phyloP scores from a whole-genome alignment of 1,284 basidiomycete species.

The Ceratobasidium sp. region DNA sequence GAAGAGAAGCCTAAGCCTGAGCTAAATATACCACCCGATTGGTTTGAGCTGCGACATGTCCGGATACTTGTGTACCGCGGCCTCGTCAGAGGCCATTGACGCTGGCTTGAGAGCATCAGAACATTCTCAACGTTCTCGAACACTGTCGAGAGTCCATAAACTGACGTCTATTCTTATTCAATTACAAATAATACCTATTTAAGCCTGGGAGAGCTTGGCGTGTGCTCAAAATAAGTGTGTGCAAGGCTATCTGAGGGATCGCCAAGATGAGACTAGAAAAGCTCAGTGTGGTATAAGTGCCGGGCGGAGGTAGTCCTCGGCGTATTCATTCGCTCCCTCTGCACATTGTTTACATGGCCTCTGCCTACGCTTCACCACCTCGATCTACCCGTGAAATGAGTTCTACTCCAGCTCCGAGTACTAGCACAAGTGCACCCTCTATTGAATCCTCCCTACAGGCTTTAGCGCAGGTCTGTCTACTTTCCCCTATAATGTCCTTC shows the following conservation, averaged over 20 bases:
- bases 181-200: no score
- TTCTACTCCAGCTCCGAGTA: slow-evolving; percentile 3
- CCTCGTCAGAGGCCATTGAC: no score
- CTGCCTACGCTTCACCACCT: slow-evolving; percentile 33
- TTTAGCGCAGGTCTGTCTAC: slow-evolving; percentile 11
- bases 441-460: slow-evolving; percentile 18
- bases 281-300: slow-evolving; percentile 22
- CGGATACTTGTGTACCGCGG: no score
- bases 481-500: background rate
- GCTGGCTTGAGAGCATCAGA: no score
- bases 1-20: no score
- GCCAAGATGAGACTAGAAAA: slow-evolving; percentile 33
- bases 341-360: background rate
- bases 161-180: no score
- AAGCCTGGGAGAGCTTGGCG: slow-evolving; percentile 24
- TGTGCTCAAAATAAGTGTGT: slow-evolving; percentile 16
- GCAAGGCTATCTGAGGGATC: background rate
- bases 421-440: background rate
- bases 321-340: background rate
- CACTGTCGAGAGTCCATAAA: no score
- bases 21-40: no score
- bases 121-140: no score
- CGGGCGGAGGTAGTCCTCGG: background rate
- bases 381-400: slow-evolving; percentile 21
- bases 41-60: no score